Conservation (phyloP, 2,329 filamentous ascomycete species). For the Aspergillus phoenicis region DNA sequence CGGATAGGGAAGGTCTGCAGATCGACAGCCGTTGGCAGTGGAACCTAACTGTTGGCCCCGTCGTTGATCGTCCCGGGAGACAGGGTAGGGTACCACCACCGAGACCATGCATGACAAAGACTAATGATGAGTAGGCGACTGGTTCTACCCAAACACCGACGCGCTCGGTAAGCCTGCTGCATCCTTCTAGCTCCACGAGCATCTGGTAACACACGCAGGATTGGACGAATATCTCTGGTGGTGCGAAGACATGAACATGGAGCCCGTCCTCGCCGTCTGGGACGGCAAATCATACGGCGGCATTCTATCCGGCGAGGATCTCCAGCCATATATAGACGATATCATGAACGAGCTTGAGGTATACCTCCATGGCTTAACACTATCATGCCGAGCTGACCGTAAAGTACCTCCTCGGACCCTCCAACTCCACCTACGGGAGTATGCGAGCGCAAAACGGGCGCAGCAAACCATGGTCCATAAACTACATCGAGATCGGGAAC, state of each 20-base stretch:
- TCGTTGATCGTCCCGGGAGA: constrained; percentile 55
- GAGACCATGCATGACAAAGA: neutral
- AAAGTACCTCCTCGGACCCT: constrained; percentile 58
- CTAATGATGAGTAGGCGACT: constrained; percentile 40
- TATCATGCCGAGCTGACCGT: neutral
- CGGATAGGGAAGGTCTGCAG: constrained; percentile 28
- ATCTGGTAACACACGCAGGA: neutral
- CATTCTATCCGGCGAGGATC: constrained; percentile 51
- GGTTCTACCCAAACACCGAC: constrained; percentile 64
- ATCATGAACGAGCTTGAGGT: constrained; percentile 64
- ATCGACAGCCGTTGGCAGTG: constrained; percentile 41
- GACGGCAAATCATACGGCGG: constrained; percentile 58
- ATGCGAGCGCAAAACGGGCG: constrained; percentile 62
- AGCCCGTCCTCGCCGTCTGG: constrained; percentile 60
- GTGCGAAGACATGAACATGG: constrained; percentile 63
- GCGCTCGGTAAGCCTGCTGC: constrained; percentile 52
- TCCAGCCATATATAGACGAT: constrained; percentile 60
- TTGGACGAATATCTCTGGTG: constrained; percentile 63
- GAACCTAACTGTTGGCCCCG: constrained; percentile 47
- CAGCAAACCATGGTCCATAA: constrained; percentile 59
- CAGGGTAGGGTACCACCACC: constrained; percentile 32
- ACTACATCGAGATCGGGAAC: constrained; percentile 67
- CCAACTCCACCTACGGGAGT: constrained; percentile 58
- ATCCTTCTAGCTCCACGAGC: too few species aligned
- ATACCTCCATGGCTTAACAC: neutral